Percentiles rank a stretch among this genome's conserved stretches.
Evolutionary conservation across 352 stramenopile species (phyloP).

Genomic region (Pythium plurisporium): DNA sequence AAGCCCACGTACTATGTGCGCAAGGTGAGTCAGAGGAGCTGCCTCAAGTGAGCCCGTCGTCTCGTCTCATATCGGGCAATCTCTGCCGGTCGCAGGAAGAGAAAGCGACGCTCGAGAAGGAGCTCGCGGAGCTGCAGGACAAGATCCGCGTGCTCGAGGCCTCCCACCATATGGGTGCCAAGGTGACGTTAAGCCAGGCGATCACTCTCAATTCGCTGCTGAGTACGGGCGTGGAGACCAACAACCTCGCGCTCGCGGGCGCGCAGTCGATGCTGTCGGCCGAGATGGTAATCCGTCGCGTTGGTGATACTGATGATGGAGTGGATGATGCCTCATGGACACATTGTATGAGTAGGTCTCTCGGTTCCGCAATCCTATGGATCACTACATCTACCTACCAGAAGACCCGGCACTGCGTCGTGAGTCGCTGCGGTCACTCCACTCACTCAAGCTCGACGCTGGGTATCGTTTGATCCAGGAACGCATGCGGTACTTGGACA

Average conservation of each 20-base stretch:
- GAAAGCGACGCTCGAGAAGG: slow-evolving; percentile 2
- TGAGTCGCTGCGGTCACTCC: slow-evolving; percentile 3
- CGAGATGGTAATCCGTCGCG: neutral
- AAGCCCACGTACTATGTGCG: neutral
- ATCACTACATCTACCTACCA: slow-evolving; percentile 16
- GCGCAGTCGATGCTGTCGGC: slow-evolving; percentile 8
- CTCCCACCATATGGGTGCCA: neutral
- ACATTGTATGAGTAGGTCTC: slow-evolving; percentile 5
- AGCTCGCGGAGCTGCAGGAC: neutral
- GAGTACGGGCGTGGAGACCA: neutral
- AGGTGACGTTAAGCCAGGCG: neutral
- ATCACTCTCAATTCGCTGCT: slow-evolving; percentile 1
- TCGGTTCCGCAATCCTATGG: slow-evolving; percentile 6
- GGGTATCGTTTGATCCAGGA: neutral
- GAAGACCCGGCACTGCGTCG: neutral
- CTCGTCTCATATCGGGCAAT: neutral
- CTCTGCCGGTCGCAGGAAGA: neutral
- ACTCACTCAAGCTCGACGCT: neutral
- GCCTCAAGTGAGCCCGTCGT: neutral
- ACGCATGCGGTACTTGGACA: slow-evolving; percentile 7
- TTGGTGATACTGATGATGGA: neutral
- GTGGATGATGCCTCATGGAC: too few species aligned
- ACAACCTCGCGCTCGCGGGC: slow-evolving; percentile 7
- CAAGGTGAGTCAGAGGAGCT: neutral
- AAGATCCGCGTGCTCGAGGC: neutral